Evolutionary conservation across 805 yeast species (phyloP).

Genomic region (Saccharomyces paradoxus): DNA sequence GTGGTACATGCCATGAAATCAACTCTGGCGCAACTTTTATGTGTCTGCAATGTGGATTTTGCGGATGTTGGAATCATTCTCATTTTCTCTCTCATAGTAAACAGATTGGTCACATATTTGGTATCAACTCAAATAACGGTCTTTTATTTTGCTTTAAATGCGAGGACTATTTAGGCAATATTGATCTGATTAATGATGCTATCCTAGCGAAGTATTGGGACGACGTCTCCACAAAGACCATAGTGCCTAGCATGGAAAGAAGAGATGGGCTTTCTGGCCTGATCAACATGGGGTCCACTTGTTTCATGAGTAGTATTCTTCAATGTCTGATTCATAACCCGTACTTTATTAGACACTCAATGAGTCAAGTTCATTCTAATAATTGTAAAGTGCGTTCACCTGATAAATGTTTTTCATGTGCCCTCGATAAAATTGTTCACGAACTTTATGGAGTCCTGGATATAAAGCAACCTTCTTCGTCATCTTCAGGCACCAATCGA

Average conservation of each 20-base stretch:
- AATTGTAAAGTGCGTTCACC: slow-evolving; percentile 24
- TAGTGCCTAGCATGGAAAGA: slow-evolving; percentile 36
- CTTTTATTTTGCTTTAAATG: slow-evolving; percentile 75
- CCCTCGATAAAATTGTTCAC: slow-evolving; percentile 68
- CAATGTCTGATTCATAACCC: slow-evolving; percentile 92
- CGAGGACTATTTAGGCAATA: slow-evolving; percentile 59
- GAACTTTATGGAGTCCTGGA: slow-evolving; percentile 61
- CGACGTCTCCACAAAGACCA: slow-evolving; percentile 14
- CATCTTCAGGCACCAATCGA: slow-evolving; percentile 31
- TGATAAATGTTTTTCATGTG: slow-evolving; percentile 65
- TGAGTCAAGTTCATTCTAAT: slow-evolving; percentile 36
- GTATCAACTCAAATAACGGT: slow-evolving; percentile 61
- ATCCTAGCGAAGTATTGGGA: slow-evolving; percentile 24
- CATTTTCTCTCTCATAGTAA: slow-evolving; percentile 44
- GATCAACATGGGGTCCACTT: slow-evolving; percentile 92
- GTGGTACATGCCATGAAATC: slow-evolving; percentile 25
- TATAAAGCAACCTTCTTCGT: slow-evolving; percentile 16
- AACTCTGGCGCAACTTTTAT: slow-evolving; percentile 38
- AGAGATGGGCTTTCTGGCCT: slow-evolving; percentile 80
- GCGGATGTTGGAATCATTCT: slow-evolving; percentile 53
- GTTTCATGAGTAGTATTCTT: slow-evolving; percentile 90
- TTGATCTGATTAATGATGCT: slow-evolving; percentile 31
- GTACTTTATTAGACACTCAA: slow-evolving; percentile 64
- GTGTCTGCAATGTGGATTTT: slow-evolving; percentile 72
- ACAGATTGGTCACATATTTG: slow-evolving; percentile 45